These are phyloP conservation scores for Cornus florida DNA, from an alignment of 148 eudicot genomes.

Conservation along the genomic window DNA sequence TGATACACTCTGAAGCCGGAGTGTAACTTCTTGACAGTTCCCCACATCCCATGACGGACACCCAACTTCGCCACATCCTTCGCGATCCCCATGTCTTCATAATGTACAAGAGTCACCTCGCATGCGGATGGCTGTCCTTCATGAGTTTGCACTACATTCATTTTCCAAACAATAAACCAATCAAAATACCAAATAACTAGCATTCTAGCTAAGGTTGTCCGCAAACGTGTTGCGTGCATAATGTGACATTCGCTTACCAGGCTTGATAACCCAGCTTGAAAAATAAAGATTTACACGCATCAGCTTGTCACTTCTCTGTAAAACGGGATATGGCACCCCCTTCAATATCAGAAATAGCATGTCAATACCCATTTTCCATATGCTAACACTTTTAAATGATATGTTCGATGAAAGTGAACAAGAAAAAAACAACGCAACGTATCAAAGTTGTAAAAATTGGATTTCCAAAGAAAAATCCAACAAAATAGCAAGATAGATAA, in stretches of 20 bases:
- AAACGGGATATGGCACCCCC: conserved; percentile 80
- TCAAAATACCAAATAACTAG: neutral
- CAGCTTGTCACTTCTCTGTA: conserved; percentile 80
- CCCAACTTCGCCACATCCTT: conserved; percentile 88
- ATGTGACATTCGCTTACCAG: conserved; percentile 48
- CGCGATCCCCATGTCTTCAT: conserved; percentile 97
- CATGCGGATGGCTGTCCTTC: conserved; percentile 76
- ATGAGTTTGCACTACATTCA: conserved; percentile 62
- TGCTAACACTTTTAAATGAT: neutral
- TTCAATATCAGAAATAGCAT: conserved; percentile 22
- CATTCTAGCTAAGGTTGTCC: neutral
- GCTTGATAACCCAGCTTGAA: conserved; percentile 92
- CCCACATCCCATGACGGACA: conserved; percentile 99
- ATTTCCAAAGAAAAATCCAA: neutral
- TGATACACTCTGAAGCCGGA: conserved; percentile 89
- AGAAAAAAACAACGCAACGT: neutral
- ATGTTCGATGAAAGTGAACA: too few relatives aligned
- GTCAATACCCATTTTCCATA: conserved; percentile 3
- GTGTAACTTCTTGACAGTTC: conserved; percentile 87
- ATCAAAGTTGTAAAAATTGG: neutral
- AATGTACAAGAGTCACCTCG: conserved; percentile 81
- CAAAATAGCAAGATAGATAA: neutral
- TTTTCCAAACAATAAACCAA: neutral
- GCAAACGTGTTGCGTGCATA: neutral
- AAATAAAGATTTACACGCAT: conserved; percentile 89